Conservation (phyloP, 371 early-diverging fungal genomes). For the Mucor indicus region DNA sequence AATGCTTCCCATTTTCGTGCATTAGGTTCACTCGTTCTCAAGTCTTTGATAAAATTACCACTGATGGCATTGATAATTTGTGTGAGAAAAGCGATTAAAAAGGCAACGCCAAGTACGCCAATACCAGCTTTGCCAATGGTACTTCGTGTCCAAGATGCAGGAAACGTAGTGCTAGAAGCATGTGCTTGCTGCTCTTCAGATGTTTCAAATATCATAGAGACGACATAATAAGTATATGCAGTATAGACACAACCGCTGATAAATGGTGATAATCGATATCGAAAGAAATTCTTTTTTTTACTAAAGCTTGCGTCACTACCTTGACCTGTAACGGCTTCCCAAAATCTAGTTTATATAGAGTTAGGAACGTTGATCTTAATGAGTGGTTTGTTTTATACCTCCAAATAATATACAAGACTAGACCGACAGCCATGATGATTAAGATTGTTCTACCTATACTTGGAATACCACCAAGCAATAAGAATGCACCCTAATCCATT, state of each 20-base stretch:
- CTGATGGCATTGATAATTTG: constrained; percentile 41
- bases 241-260: constrained; percentile 43
- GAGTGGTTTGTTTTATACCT: constrained; percentile 15
- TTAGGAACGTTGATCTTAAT: not conserved
- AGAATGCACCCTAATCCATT: constrained; percentile 33
- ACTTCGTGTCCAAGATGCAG: constrained; percentile 33
- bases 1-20: constrained; percentile 31
- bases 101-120: constrained; percentile 37
- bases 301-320: constrained; percentile 35
- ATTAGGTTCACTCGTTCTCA: constrained; percentile 31
- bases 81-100: constrained; percentile 42
- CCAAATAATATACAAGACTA: constrained; percentile 44
- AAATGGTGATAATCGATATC: constrained; percentile 46
- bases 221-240: constrained; percentile 42
- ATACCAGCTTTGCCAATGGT: constrained; percentile 35
- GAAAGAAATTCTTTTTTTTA: constrained; percentile 42
- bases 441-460: constrained; percentile 34
- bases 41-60: constrained; percentile 37
- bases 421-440: constrained; percentile 42
- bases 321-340: constrained; percentile 49
- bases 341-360: constrained; percentile 27
- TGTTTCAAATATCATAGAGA: constrained; percentile 43
- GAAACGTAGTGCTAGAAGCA: constrained; percentile 41
- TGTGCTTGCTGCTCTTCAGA: constrained; percentile 28
- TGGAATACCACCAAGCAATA: constrained; percentile 43